Percentiles rank a stretch among this genome's conserved stretches.
Evolutionary conservation across 192 early-diverging fungal genomes (phyloP).

Genomic region (Rhizophagus clarus): DNA sequence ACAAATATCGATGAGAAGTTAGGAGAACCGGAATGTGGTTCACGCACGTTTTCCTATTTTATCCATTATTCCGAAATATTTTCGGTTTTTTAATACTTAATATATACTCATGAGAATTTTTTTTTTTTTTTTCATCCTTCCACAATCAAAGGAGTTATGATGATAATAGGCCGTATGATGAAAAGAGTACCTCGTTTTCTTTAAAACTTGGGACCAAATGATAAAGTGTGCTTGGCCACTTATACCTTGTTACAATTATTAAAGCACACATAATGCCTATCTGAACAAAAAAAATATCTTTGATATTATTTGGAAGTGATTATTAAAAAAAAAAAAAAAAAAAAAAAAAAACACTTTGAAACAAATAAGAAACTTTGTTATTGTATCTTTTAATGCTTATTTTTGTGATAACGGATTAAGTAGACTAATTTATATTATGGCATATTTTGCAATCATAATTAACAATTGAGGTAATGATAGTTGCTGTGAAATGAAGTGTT

Average conservation of each 20-base stretch:
- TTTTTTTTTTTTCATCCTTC: neutral
- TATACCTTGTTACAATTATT: slow-evolving; percentile 15
- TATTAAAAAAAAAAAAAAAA: neutral
- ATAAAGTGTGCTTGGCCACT: slow-evolving; percentile 14
- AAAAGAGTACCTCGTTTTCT: slow-evolving; percentile 22
- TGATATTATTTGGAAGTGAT: slow-evolving; percentile 1
- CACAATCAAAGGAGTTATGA: slow-evolving; percentile 19
- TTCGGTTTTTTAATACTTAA: no score
- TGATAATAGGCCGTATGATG: slow-evolving; percentile 13
- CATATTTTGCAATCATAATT: no score
- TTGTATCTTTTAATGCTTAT: no score
- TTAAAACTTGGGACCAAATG: slow-evolving; percentile 21
- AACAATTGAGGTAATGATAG: slow-evolving; percentile 84
- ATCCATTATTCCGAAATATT: no score
- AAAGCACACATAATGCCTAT: slow-evolving; percentile 16
- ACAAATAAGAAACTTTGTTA: neutral
- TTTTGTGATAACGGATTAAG: no score
- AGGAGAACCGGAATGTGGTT: no score
- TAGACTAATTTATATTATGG: no score
- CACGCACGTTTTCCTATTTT: no score
- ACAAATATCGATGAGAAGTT: no score
- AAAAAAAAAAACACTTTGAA: no score
- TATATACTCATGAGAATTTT: neutral
- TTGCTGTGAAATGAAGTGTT: slow-evolving; percentile 73
- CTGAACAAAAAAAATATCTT: slow-evolving; percentile 18